Evolutionary conservation across 768 basidiomycete species (phyloP).

Genomic region (Chiua virens): DNA sequence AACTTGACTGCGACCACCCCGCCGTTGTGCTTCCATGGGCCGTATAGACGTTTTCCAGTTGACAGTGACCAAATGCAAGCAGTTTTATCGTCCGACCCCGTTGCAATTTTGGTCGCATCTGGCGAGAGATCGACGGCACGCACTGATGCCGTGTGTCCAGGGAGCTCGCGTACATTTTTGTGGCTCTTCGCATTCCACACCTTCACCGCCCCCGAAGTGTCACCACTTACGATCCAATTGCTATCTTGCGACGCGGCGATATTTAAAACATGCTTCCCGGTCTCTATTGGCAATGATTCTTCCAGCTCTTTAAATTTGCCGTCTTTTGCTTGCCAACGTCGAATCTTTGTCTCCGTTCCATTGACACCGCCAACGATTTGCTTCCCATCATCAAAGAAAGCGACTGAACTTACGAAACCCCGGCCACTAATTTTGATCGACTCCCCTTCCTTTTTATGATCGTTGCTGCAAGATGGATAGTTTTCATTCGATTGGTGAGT

Average conservation of each 20-base stretch:
- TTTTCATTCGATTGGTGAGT: no score
- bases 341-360: neutral
- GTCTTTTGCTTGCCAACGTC: constrained; percentile 1
- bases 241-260: constrained; percentile 2
- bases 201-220: neutral
- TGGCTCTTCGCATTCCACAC: constrained; percentile 4
- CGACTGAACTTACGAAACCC: neutral
- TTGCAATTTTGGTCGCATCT: neutral
- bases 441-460: no score
- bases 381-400: constrained; percentile 1
- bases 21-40: neutral
- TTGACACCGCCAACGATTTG: constrained; percentile 2
- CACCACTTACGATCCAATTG: constrained; percentile 6
- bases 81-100: neutral
- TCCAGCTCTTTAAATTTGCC: neutral
- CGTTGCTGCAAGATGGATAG: no score
- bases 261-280: neutral
- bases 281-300: no score
- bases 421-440: neutral
- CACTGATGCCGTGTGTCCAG: no score
- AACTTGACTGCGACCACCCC: neutral
- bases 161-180: neutral
- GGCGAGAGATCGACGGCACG: neutral
- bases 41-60: neutral
- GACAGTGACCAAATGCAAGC: neutral